Evolutionary conservation across 2,329 filamentous ascomycete genomes (phyloP), one percentile per base, ranked within the genome.

Genomic region (Stromatinia cepivora): DNA sequence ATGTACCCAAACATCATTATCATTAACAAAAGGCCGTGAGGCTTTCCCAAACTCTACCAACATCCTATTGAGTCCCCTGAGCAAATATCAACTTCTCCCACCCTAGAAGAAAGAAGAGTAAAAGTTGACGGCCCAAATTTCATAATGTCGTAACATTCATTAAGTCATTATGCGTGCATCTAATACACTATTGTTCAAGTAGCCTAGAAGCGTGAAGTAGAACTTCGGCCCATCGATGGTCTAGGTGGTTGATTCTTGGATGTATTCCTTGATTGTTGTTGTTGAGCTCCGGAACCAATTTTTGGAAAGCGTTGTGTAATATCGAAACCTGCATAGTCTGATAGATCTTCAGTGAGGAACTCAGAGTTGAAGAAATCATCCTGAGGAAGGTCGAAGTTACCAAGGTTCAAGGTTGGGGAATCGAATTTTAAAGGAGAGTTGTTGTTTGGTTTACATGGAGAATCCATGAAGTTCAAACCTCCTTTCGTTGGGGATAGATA

Each of bases 221-320:
- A 78, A 71, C 74, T 78, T 61, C 77, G 74, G n/a, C 73, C 72
- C 46, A 78, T 66, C 3, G 69, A 46, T n/a, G 74, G 73, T 72
- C 77, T 72, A 20, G 72, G 65, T 46, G 57, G 68, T 50, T 71
- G 70, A 15, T 70, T 58, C 58, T 75, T 77, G 34, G 74, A 72
- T 34, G 73, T 73, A 39, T 65, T 74, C 46, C 71, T 71, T n/a
- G 71, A 72, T 45, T 70, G 67, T 45, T 75, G 73, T 31, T 53
- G 64, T 50, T 64, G 70, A 50, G 67, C 66, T 54, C 90, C 90
- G 76, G 76, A 71, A 10, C 90, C 90, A 77, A 93, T 93, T 81
- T 89, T 91, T 77, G 90, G 87, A 75, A 93, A 93, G 13, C 90
- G 90, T 76, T 92, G 88, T 58, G 91, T 84, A 73, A 93, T 89